phyloP scores from a whole-genome alignment of 257 asterid genomes.

The Jacaranda copaia region DNA sequence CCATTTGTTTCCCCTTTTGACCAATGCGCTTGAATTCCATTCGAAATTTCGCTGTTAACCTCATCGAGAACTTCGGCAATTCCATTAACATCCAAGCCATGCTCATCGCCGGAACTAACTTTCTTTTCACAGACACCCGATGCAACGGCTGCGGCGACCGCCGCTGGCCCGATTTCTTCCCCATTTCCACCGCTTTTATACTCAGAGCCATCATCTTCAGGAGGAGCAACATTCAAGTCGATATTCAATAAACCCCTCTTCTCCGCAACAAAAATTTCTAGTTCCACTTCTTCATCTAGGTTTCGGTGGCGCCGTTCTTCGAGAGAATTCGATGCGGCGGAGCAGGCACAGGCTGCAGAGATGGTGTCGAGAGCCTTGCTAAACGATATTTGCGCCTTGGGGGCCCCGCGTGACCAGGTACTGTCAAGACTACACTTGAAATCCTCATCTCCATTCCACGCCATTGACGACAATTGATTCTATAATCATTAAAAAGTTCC shows the following conservation, averaged over 20 bases:
- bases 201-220: conserved; percentile 37
- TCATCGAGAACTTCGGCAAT: background rate
- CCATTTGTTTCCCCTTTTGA: conserved; percentile 8
- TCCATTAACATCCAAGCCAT: conserved; percentile 6
- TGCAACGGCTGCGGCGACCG: conserved; percentile 20
- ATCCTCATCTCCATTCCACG: conserved; percentile 8
- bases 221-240: conserved; percentile 51
- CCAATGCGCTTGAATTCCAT: conserved; percentile 31
- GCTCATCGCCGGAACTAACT: background rate
- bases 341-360: conserved; percentile 11
- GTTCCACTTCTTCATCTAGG: conserved; percentile 3
- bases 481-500: background rate
- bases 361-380: conserved; percentile 1
- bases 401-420: background rate
- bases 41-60: background rate
- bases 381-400: conserved; percentile 27
- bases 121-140: background rate
- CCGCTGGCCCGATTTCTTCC: conserved; percentile 9
- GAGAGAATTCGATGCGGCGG: background rate
- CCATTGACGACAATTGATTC: conserved; percentile 34
- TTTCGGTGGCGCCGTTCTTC: background rate
- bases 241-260: conserved; percentile 39
- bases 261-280: background rate
- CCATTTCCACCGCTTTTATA: background rate
- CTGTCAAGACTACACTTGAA: too few relatives aligned